Base-by-base conservation (phyloP, 148 eudicot species). In the Spergularia marina region DNA sequence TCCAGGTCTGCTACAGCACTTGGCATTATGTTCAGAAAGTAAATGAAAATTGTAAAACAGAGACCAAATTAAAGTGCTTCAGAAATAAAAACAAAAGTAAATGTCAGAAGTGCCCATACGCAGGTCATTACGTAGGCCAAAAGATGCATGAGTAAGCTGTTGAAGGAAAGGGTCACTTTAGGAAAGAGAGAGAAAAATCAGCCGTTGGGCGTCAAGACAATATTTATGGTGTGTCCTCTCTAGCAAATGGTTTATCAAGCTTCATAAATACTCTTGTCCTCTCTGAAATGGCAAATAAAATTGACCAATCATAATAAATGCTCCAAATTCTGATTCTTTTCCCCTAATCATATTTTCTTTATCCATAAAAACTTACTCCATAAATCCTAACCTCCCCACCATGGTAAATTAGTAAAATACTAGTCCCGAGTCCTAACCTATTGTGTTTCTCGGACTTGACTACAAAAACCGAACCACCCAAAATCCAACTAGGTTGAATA, bases 211-310 rank as follows among this genome's bases (percentile, higher is more conserved):
- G 51, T 63, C 49, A 74, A 74, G 70, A 79, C 72, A 70, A 70
- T 74, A 6, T 44, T 79, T 55, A 72, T 71, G 76, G 72, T 74
- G 78, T 77, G 49, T 44, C 49, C 81, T 77, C 58, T 74, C 64
- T 78, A 65, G 12, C 73, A 62, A 30, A 76, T 68, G 72, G 72
- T 54, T 63, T 75, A 76, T 82, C 82, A 75, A 39, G 53, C 53
- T 70, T 54, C 4, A 36, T 74, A 60, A 70, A 53, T 73, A 68
- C 59, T 16, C 30, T 81, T 76, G 84, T 85, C 78, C 70, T 79
- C 75, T 78, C 74, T 72, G 57, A 59, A 15, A 25, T 69, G 36
- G 49, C 61, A 36, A 68, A 21, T 59, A 16, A 18, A 44, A 69
- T 21, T n/a, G 56, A 47, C 15, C 55, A 10, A 77, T 77, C 53